phyloP scores from a whole-genome alignment of 805 yeast genomes.

The Metschnikowia hibisci region DNA sequence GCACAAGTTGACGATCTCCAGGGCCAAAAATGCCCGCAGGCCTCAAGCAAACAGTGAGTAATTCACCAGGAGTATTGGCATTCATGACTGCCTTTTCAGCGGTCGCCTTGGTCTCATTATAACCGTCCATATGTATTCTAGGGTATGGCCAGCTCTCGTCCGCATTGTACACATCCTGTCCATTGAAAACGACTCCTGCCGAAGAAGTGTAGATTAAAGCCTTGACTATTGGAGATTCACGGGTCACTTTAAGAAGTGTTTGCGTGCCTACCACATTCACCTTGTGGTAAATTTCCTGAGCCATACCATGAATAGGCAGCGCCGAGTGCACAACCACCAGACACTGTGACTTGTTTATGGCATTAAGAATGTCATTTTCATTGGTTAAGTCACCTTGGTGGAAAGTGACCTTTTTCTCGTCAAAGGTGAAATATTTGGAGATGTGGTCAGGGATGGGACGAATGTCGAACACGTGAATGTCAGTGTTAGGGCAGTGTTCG shows the following conservation, averaged over 20 bases:
- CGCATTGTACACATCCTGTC: constrained; percentile 87
- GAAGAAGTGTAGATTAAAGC: constrained; percentile 93
- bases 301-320: constrained; percentile 86
- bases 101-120: constrained; percentile 88
- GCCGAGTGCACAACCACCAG: constrained; percentile 90
- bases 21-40: constrained; percentile 99
- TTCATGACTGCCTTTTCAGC: constrained; percentile 81
- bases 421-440: constrained; percentile 72
- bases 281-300: constrained; percentile 76
- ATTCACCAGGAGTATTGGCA: constrained; percentile 56
- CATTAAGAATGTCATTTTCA: constrained; percentile 58
- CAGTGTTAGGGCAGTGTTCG: constrained; percentile 58
- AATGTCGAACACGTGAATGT: constrained; percentile 84
- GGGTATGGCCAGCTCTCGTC: constrained; percentile 96
- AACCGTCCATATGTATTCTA: constrained; percentile 88
- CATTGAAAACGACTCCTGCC: constrained; percentile 96
- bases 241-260: constrained; percentile 64
- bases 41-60: constrained; percentile 80
- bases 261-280: constrained; percentile 90
- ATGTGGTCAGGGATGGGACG: constrained; percentile 77
- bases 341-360: constrained; percentile 57
- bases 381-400: constrained; percentile 85
- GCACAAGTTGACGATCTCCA: constrained; percentile 95
- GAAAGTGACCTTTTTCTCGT: constrained; percentile 51
- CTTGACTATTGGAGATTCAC: constrained; percentile 40